These are phyloP conservation scores for Plasmopara halstedii DNA, from an alignment of 352 stramenopile species.

Conservation along the genomic window DNA sequence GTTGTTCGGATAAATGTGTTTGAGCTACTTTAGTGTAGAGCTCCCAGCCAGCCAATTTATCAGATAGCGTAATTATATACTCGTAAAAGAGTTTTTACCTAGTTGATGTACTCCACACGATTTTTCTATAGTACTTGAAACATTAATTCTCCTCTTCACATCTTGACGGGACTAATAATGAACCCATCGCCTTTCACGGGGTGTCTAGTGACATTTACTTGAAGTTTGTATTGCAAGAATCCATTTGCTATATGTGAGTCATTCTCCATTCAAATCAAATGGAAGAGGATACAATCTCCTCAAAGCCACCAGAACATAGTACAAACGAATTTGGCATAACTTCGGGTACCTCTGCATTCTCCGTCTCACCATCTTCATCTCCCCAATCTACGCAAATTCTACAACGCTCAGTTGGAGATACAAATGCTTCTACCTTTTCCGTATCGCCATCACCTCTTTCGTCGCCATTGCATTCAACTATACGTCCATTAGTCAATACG, in stretches of 20 bases:
- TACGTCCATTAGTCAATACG: conserved; percentile 1
- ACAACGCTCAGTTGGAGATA: conserved; percentile 7
- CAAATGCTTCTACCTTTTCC: conserved; percentile 5
- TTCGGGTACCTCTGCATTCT: conserved; percentile 12
- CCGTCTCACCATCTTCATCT: conserved; percentile 9
- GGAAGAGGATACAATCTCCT: conserved; percentile 9
- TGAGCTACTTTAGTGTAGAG: conserved; percentile 1
- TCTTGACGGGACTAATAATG: conserved; percentile 2
- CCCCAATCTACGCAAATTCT: conserved; percentile 5
- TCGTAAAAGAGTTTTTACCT: conserved; percentile 11
- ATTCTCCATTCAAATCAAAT: conserved; percentile 6
- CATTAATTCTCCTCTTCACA: conserved; percentile 1
- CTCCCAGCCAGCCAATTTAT: conserved; percentile 24
- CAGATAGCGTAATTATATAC: conserved; percentile 9
- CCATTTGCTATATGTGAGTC: conserved; percentile 3
- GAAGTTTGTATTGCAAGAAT: conserved; percentile 19
- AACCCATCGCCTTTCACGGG: conserved; percentile 1
- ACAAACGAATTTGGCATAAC: conserved; percentile 3
- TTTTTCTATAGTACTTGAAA: too few relatives aligned
- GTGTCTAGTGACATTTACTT: conserved; percentile 4
- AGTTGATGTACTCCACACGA: conserved; percentile 8
- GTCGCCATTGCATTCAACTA: conserved; percentile 12
- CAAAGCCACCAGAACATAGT: neutral
- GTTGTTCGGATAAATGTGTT: conserved; percentile 28
- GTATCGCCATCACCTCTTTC: conserved; percentile 7